Evolutionary conservation across 225 moss, liverwort and hornwort species (phyloP).

Genomic region (Pseudoscleropodium purum): DNA sequence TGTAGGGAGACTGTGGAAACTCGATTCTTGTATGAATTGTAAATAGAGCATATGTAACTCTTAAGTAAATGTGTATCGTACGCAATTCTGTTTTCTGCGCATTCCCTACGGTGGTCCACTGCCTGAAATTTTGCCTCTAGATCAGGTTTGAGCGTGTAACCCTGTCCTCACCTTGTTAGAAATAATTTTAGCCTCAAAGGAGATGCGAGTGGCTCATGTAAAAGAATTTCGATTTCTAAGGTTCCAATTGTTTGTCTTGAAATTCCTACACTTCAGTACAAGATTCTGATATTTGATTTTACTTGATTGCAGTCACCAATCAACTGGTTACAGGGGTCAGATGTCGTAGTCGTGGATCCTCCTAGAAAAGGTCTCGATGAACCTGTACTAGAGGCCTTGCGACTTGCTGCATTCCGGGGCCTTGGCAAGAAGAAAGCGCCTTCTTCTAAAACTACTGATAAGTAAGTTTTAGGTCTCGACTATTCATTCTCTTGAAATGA

Average conservation of each 20-base stretch:
- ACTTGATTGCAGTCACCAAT: conserved; percentile 58
- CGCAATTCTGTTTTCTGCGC: background rate
- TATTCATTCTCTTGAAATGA: background rate
- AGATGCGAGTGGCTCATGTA: background rate
- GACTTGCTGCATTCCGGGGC: conserved; percentile 63
- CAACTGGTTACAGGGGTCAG: conserved; percentile 83
- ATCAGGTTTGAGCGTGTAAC: background rate
- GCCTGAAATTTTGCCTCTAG: background rate
- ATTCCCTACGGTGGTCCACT: background rate
- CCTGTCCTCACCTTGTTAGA: background rate
- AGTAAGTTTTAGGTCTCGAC: conserved; percentile 26
- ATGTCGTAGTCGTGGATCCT: conserved; percentile 84
- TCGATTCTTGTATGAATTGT: background rate
- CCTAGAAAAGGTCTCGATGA: conserved; percentile 87
- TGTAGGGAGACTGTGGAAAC: background rate
- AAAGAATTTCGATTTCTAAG: background rate
- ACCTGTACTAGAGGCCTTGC: conserved; percentile 73
- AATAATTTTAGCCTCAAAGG: background rate
- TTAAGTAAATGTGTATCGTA: background rate
- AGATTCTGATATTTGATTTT: background rate
- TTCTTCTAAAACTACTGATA: conserved; percentile 30
- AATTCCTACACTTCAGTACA: background rate
- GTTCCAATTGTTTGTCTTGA: background rate
- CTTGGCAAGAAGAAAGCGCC: conserved; percentile 66
- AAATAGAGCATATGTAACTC: background rate